Evolutionary conservation across 345 rosid species (phyloP), one percentile per base, ranked within the genome.

Genomic region (Brassica carinata): DNA sequence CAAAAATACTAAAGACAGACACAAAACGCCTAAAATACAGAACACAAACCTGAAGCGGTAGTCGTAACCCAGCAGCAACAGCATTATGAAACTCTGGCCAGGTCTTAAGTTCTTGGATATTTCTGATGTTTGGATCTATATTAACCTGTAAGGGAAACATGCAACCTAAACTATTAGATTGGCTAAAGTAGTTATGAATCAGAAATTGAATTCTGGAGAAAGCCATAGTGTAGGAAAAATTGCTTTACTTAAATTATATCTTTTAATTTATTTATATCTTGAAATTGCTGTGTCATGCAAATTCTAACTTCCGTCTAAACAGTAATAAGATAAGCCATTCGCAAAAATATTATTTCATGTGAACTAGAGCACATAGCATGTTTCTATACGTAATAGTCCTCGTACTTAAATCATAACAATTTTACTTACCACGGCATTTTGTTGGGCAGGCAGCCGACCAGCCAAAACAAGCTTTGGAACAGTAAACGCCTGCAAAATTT

Each of bases 41-140:
- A 45, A 71, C 73, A 33, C 73, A 79, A 73, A 95, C 99, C 96
- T 95, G 99, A 84, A 91, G 86, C 5, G 99, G 98, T 86, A 95
- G 87, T 79, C 93, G 87, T 72, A 95, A 85, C 77, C 98, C 99
- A 79, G 99, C 94, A 71, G 98, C 99, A 84, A 93, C 98, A 82
- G 98, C 97, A 86, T 95, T 95, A 83, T 93, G 98, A 88, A 95
- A 95, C 87, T 95, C 98, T 13, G 99, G 96, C 98, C 98, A 95
- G 34, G 96, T 87, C 84, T 85, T 93, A 69, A 95, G 91, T 85
- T 95, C 99, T 88, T 93, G 98, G 63, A 95, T 83, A 82, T 91
- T 93, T 85, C 98, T 89, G 68, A 86, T 79, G 80, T 79, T 95
- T 69, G 99, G 97, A 81, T 95, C 99, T 74, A 95, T 86, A 85